Evolutionary conservation across 1,139 yeast genomes (phyloP), one percentile per base, ranked within the genome.

Genomic region (Candida tetrigidarum): DNA sequence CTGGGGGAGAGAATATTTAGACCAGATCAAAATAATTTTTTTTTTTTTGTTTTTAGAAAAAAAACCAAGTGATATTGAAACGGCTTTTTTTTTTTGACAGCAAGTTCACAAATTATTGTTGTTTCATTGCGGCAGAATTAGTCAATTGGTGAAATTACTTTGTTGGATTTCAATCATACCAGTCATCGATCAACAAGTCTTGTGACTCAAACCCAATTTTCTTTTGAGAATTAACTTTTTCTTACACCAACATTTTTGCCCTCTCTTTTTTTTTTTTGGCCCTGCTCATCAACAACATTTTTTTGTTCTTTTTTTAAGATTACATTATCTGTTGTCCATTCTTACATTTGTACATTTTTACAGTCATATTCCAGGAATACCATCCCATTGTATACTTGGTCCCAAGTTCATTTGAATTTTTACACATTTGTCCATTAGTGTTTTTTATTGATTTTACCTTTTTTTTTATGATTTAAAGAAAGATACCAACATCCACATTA

Each of bases 281-380:
- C 37, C 20, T 34, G 27, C 28, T 34, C 37, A 34, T 34, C 37
- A 34, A 22, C 37, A 34, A 34, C 28, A 23, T 9, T 23, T 22
- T 22, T 23, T 22, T 15, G 9, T 18, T 9, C 16, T n/a, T 11
- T 16, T 19, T 14, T n/a, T 15, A 26, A 26, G 29, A 10, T n/a
- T n/a, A 10, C 5, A 6, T 26, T n/a, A 5, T 12, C n/a, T n/a
- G n/a, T n/a, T n/a, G n/a, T n/a, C n/a, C n/a, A n/a, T n/a, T n/a
- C n/a, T n/a, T n/a, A n/a, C n/a, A n/a, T n/a, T n/a, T n/a, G n/a
- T n/a, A n/a, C n/a, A n/a, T 29, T 14, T 16, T 9, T 16, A 29
- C 19, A 15, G 36, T 19, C 4, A 18, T 14, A 32, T 32, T n/a
- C 28, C 35, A 32, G 23, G 35, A 20, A 34, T 15, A 34, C n/a